A percentile compares a stretch with the other conserved stretches of the same genome.
Conservation (phyloP, 768 basidiomycete genomes). For the Naganishia vaughanmartiniae region DNA sequence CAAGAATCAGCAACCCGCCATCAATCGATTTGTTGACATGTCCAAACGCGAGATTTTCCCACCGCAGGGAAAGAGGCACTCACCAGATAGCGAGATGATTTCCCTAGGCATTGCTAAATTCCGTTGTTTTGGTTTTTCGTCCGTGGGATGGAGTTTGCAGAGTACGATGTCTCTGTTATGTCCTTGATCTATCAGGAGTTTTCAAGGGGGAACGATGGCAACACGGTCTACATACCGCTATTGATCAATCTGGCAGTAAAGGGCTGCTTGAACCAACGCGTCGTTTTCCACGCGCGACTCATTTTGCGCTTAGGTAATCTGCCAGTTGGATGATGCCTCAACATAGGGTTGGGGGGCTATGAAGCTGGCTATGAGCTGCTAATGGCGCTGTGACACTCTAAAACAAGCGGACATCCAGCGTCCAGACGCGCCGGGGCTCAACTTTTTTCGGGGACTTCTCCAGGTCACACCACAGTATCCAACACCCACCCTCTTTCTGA, state of each 20-base stretch:
- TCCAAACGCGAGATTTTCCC: background rate
- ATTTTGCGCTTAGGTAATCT: constrained; percentile 3
- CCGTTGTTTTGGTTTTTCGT: too few relatives aligned
- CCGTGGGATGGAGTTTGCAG: background rate
- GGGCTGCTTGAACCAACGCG: constrained; percentile 8
- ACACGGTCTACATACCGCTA: background rate
- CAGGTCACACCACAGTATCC: too few relatives aligned
- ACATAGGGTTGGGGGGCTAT: background rate
- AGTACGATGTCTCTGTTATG: constrained; percentile 6
- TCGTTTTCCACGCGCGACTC: constrained; percentile 6
- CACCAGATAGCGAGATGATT: constrained; percentile 47
- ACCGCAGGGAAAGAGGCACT: constrained; percentile 26
- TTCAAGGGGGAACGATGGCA: background rate
- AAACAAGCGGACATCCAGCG: too few relatives aligned
- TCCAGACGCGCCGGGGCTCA: too few relatives aligned
- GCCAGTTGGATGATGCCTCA: constrained; percentile 3
- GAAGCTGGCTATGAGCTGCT: too few relatives aligned
- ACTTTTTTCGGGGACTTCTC: too few relatives aligned
- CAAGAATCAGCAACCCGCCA: background rate
- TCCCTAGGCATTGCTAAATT: constrained; percentile 41
- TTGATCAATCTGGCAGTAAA: background rate
- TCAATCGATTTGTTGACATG: constrained; percentile 4
- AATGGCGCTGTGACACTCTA: too few relatives aligned
- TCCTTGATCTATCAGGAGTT: too few relatives aligned
- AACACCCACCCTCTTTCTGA: too few relatives aligned